Evolutionary conservation across 345 rosid species (phyloP), one percentile per base, ranked within the genome.

Genomic region (Anastatica hierochuntica): DNA sequence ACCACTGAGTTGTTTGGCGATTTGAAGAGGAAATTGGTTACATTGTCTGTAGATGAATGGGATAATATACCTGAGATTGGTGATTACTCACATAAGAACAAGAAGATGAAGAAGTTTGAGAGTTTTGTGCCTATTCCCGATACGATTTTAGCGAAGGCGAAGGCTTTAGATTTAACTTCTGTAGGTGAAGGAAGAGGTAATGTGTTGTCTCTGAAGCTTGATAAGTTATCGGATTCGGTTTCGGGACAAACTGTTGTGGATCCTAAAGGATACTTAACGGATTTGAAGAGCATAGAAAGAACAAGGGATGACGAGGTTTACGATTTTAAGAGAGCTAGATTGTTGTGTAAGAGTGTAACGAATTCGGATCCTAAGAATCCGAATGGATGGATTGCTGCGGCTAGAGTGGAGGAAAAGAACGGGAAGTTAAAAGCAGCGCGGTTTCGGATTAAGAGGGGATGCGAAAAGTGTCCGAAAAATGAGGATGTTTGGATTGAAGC

Each of bases 181-280:
- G 88, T 83, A 6, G 90, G 90, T 60, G 85, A 83, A 53, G 88
- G 90, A 19, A 86, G 95, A 72, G 88, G 95, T 15, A 83, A 85
- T 3, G 88, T 83, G 29, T 67, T 83, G 68, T 80, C 88, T 1
- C 56, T 86, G 69, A 86, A 86, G 70, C 63, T 83, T 17, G 95
- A 86, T 69, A 72, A 85, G 60, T 66, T 83, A 20, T 79, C 88
- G 0, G 88, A 83, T 77, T 86, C 90, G 0, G 85, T 80, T 35
- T 75, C 85, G 0, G 90, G 90, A 20, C 49, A 75, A 53, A 83
- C 95, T 52, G 88, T 83, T 49, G 88, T 85, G 34, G 90, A 85
- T 54, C 95, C 90, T 0, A 80, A 85, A 58, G 84, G 95, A 0
- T 80, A 85, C 18, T 76, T 85, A 62, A 85, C 85, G 54, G 90